Evolutionary conservation across 208 protist species (phyloP), one percentile per base, ranked within the genome.

Genomic region (Acanthamoeba triangularis): DNA sequence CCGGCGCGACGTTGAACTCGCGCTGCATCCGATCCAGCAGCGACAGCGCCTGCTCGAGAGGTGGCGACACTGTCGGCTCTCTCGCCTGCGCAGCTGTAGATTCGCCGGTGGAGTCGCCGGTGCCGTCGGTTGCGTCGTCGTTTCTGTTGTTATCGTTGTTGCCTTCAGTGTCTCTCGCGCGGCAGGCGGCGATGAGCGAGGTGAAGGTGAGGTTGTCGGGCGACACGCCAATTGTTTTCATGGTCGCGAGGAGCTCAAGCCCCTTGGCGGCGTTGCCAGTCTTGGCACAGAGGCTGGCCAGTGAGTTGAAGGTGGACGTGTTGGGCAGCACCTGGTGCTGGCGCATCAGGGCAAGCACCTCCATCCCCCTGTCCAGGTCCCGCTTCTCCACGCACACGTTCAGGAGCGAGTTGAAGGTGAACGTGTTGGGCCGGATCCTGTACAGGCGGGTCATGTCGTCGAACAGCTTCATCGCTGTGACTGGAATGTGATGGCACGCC

Each of bases 331-430:
- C 44, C 25, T 59, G 16, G 78, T 37, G 44, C 44, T 33, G 13
- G 28, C 78, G 78, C 78, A 87, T 87, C 44, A 28, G 7, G 49
- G 5, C 44, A 0, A 87, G 44, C 11, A 87, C 44, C 20, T 35
- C 49, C 20, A 87, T 25, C 7, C 44, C 78, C 78, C 33, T 54
- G 23, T 87, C 78, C 35, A 87, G 49, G 30, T 87, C 78, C 18
- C 78, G 78, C 78, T 28, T 59, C 78, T 87, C 78, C 44, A 87
- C 78, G 78, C 78, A 87, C 47, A 87, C 78, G 49, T 87, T 87
- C 25, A 87, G 18, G 20, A 87, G 78, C 78, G 78, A 87, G 47
- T 87, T 87, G 78, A 87, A 87, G 47, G 78, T 87, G 78, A 87
- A 87, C 78, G 49, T 87, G 78, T 87, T 87, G n/a, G 78, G 78